phyloP scores from a whole-genome alignment of 2,329 filamentous ascomycete genomes.

The Pyrenophora tritici-repentis region DNA sequence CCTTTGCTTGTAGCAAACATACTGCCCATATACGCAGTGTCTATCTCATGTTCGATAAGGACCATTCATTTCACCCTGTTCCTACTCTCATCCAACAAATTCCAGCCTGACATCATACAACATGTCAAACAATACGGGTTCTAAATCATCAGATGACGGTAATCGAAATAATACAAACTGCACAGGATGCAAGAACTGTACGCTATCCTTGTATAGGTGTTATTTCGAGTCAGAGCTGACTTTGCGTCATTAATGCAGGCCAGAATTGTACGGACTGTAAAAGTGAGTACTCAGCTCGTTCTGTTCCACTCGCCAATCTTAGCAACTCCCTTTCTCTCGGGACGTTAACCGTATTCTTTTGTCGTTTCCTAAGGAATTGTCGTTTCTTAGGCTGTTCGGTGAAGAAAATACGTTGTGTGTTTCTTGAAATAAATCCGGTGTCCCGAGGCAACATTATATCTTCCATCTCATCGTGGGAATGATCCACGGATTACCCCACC shows the following conservation, averaged over 20 bases:
- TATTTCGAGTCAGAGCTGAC: neutral
- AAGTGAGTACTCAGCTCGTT: neutral
- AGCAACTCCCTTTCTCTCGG: neutral
- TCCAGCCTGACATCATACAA: too few species aligned
- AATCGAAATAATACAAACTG: slow-evolving; percentile 10
- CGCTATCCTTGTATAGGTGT: neutral
- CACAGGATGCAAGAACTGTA: slow-evolving; percentile 10
- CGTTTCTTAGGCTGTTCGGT: neutral
- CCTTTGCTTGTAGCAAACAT: too few species aligned
- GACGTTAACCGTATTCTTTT: neutral
- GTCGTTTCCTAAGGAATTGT: too few species aligned
- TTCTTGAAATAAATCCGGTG: neutral
- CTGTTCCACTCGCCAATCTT: neutral
- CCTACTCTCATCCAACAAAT: too few species aligned
- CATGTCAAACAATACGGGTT: neutral
- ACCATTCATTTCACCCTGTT: too few species aligned
- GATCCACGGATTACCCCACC: too few species aligned
- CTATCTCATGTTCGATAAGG: too few species aligned
- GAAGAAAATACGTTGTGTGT: neutral
- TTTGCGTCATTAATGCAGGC: neutral
- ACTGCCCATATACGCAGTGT: too few species aligned
- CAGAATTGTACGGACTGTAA: slow-evolving; percentile 10
- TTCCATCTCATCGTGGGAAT: too few species aligned
- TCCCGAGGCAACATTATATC: too few species aligned
- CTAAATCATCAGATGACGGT: neutral